Evolutionary conservation across 2,329 filamentous ascomycete genomes (phyloP).

Genomic region (Fusarium mangiferae): DNA sequence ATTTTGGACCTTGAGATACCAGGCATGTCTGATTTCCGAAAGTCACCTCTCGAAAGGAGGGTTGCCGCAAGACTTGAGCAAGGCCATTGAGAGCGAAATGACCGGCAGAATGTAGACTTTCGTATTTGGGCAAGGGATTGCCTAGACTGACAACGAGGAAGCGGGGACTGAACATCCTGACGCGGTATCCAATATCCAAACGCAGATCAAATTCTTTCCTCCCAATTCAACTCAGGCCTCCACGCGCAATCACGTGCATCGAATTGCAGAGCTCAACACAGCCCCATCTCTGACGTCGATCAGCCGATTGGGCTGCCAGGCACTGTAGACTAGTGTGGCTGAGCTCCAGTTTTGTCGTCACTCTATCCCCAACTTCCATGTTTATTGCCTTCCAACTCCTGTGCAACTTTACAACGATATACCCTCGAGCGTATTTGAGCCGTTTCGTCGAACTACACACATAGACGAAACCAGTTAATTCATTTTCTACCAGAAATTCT

Average conservation of each 20-base stretch:
- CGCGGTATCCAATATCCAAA: constrained; percentile 22
- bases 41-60: constrained; percentile 59
- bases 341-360: constrained; percentile 48
- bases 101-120: constrained; percentile 87
- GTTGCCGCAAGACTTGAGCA: constrained; percentile 56
- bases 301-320: constrained; percentile 45
- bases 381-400: constrained; percentile 37
- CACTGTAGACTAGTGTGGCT: constrained; percentile 43
- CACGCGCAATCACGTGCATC: constrained; percentile 46
- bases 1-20: constrained; percentile 60
- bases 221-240: background rate
- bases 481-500: constrained; percentile 26
- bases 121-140: constrained; percentile 79
- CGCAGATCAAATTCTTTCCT: constrained; percentile 10
- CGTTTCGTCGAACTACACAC: constrained; percentile 9
- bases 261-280: constrained; percentile 15
- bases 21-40: constrained; percentile 64
- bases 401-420: constrained; percentile 29
- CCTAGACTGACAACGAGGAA: constrained; percentile 89
- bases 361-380: constrained; percentile 39
- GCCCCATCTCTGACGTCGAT: constrained; percentile 47
- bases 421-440: constrained; percentile 28
- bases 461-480: constrained; percentile 11
- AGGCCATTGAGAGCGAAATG: constrained; percentile 78
- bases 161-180: constrained; percentile 54